Evolutionary conservation across 2,329 filamentous ascomycete genomes (phyloP).

Genomic region (Apiospora arundinis): DNA sequence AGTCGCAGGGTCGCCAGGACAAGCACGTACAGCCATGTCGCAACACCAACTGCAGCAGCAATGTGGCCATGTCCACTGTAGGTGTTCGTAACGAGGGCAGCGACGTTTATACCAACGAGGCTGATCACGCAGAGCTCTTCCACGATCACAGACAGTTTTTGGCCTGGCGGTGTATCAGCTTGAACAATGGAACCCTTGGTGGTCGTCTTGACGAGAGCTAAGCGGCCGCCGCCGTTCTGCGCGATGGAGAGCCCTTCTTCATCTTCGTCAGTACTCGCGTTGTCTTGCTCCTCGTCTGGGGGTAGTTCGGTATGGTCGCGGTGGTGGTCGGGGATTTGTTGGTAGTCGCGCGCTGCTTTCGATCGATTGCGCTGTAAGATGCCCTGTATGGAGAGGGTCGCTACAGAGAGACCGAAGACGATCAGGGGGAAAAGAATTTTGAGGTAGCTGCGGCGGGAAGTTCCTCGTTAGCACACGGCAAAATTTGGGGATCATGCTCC

Average conservation of each 20-base stretch:
- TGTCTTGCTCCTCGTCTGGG: constrained; percentile 52
- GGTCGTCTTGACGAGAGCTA: constrained; percentile 64
- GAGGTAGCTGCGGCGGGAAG: constrained; percentile 66
- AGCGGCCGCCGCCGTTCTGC: constrained; percentile 54
- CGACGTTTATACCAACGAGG: constrained; percentile 72
- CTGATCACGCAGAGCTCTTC: constrained; percentile 79
- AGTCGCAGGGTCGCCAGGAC: constrained; percentile 76
- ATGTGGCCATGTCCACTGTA: constrained; percentile 64
- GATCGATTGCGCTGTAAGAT: constrained; percentile 58
- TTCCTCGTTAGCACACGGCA: constrained; percentile 23
- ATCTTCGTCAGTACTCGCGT: constrained; percentile 62
- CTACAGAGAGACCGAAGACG: constrained; percentile 72
- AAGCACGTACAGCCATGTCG: constrained; percentile 82
- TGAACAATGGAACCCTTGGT: constrained; percentile 71
- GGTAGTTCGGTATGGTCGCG: constrained; percentile 60
- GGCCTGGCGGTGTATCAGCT: constrained; percentile 76
- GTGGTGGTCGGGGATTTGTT: constrained; percentile 54
- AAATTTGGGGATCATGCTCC: not conserved
- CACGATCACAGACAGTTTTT: constrained; percentile 71
- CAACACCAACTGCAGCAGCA: constrained; percentile 70
- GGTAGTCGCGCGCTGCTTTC: constrained; percentile 64
- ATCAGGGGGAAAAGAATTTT: constrained; percentile 80
- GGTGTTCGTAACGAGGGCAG: constrained; percentile 65
- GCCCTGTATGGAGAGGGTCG: constrained; percentile 67
- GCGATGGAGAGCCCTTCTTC: constrained; percentile 61